phyloP scores from a whole-genome alignment of 768 basidiomycete genomes.

The Collybia nuda region DNA sequence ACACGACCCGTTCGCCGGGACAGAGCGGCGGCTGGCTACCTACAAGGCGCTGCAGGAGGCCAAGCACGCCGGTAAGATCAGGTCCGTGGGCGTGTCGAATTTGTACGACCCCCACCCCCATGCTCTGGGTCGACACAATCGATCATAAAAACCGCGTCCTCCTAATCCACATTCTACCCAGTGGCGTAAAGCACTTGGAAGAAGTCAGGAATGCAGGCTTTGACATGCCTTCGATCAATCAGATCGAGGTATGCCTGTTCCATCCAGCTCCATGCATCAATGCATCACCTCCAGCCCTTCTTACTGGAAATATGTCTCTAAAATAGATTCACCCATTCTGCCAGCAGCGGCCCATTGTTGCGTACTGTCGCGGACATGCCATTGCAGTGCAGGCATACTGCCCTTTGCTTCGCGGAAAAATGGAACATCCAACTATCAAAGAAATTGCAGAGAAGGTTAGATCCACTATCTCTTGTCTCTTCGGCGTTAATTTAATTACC shows the following conservation, averaged over 20 bases:
- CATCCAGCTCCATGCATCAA: not conserved
- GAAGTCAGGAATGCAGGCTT: slow-evolving; percentile 66
- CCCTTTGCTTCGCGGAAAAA: slow-evolving; percentile 65
- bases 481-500: no score
- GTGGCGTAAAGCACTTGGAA: slow-evolving; percentile 69
- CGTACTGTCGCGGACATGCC: slow-evolving; percentile 61
- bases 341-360: slow-evolving; percentile 77
- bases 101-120: slow-evolving; percentile 48
- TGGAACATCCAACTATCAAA: slow-evolving; percentile 53
- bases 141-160: not conserved
- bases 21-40: slow-evolving; percentile 62
- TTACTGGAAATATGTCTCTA: no score
- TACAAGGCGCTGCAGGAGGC: slow-evolving; percentile 70
- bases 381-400: slow-evolving; percentile 77
- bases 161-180: slow-evolving; percentile 22
- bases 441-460: slow-evolving; percentile 60
- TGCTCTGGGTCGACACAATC: no score
- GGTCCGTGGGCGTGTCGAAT: slow-evolving; percentile 80
- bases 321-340: slow-evolving; percentile 78
- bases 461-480: not conserved
- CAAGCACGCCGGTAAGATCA: slow-evolving; percentile 64
- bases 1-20: slow-evolving; percentile 69
- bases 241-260: slow-evolving; percentile 61
- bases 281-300: not conserved
- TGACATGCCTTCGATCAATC: slow-evolving; percentile 73